Conservation (phyloP, 2,329 filamentous ascomycete species). For the Aspergillus sp. region DNA sequence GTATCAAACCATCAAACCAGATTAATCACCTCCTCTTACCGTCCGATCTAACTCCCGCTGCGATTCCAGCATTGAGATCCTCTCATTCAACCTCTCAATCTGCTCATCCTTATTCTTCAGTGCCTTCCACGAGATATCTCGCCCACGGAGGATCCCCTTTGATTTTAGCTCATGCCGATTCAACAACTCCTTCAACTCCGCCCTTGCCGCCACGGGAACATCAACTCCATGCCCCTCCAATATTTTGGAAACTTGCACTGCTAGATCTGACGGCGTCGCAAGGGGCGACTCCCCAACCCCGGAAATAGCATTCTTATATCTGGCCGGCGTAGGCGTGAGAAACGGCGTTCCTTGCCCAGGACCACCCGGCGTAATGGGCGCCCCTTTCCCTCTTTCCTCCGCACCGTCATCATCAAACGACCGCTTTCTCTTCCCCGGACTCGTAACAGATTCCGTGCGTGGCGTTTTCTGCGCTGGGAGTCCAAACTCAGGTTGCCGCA, state of each 20-base stretch:
- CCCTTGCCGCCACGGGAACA: conserved; percentile 33
- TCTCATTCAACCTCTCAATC: conserved; percentile 64
- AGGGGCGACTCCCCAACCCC: conserved; percentile 14
- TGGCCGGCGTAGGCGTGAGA: conserved; percentile 33
- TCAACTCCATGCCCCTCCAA: conserved; percentile 36
- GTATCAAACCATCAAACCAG: conserved; percentile 13
- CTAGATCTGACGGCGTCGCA: conserved; percentile 22
- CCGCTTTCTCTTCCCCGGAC: conserved; percentile 39
- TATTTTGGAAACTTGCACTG: conserved; percentile 28
- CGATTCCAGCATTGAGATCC: conserved; percentile 59
- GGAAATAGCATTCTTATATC: conserved; percentile 29
- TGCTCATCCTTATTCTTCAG: conserved; percentile 65
- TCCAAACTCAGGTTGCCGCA: conserved; percentile 31
- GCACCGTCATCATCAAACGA: conserved; percentile 22
- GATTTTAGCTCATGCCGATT: conserved; percentile 57
- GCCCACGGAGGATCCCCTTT: conserved; percentile 62
- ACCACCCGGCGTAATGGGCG: conserved; percentile 6
- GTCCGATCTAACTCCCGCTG: conserved; percentile 55
- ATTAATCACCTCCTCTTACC: conserved; percentile 41
- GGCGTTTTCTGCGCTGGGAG: conserved; percentile 33
- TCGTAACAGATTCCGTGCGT: conserved; percentile 31
- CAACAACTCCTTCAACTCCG: conserved; percentile 46
- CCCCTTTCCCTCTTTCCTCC: not conserved
- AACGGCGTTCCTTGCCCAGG: conserved; percentile 15
- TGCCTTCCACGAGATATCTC: conserved; percentile 64